phyloP scores from a whole-genome alignment of 2,329 filamentous ascomycete genomes.

The Cytospora leucostoma region DNA sequence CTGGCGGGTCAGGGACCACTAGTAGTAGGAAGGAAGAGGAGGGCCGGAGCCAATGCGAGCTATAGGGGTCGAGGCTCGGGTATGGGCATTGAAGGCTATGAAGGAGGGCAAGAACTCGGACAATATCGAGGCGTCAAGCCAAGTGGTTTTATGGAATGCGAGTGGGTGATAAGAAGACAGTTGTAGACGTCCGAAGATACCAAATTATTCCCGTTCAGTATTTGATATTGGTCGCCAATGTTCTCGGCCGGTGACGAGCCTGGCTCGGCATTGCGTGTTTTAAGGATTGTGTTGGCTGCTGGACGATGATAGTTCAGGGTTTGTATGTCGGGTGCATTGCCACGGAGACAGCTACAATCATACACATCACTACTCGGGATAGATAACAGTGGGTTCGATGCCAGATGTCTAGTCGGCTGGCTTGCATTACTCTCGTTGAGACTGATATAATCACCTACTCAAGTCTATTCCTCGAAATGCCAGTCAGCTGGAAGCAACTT shows the following conservation, averaged over 20 bases:
- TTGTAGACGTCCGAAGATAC: slow-evolving; percentile 24
- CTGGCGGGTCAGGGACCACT: neutral
- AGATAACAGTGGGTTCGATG: neutral
- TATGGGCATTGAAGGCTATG: neutral
- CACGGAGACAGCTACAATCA: too few species aligned
- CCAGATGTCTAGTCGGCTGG: neutral
- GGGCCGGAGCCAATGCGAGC: neutral
- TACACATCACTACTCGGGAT: too few species aligned
- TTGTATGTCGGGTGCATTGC: too few species aligned
- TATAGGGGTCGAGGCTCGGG: neutral
- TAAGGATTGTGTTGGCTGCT: neutral
- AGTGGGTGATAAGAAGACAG: slow-evolving; percentile 1
- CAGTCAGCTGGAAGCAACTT: neutral
- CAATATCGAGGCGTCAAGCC: neutral
- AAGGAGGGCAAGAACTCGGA: neutral
- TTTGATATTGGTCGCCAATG: too few species aligned
- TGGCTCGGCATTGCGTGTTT: neutral
- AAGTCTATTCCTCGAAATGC: neutral
- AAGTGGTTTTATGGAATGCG: slow-evolving; percentile 1
- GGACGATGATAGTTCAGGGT: too few species aligned
- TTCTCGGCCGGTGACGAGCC: neutral
- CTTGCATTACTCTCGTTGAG: neutral
- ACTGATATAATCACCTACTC: neutral
- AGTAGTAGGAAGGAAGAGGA: neutral
- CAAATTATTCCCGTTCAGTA: slow-evolving; percentile 14